These are phyloP conservation scores for Geosmithia morbida DNA, from an alignment of 2,329 filamentous ascomycete species.

Conservation along the genomic window DNA sequence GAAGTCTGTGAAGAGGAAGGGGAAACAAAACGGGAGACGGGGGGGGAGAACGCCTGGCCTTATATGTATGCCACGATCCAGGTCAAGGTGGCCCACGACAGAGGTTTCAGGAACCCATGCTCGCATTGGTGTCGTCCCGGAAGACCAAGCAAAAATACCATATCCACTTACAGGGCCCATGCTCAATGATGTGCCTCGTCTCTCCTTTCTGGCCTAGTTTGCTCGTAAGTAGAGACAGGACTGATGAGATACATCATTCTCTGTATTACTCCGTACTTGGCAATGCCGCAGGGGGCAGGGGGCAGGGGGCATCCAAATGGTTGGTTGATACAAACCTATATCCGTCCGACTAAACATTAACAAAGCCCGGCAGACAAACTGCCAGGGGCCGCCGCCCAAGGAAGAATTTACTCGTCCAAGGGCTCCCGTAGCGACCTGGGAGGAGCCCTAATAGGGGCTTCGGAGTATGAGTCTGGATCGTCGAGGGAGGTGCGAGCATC, in stretches of 20 bases:
- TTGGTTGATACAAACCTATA: neutral
- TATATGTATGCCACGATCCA: constrained; percentile 6
- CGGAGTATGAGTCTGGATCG: constrained; percentile 1
- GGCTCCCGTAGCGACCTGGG: constrained; percentile 13
- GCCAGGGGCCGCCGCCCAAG: neutral
- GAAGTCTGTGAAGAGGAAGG: constrained; percentile 3
- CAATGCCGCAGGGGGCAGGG: neutral
- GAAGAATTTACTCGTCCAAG: neutral
- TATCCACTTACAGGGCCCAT: too few species aligned
- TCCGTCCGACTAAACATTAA: neutral
- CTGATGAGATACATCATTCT: neutral
- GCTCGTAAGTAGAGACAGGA: neutral
- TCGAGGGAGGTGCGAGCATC: neutral
- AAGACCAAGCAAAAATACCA: neutral
- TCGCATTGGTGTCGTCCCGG: neutral
- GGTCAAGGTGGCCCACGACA: neutral
- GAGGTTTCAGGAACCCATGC: constrained; percentile 1
- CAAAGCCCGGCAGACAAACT: neutral
- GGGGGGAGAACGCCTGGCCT: constrained; percentile 3
- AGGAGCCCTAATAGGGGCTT: constrained; percentile 16
- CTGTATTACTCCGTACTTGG: neutral
- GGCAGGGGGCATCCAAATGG: neutral
- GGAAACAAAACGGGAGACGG: constrained; percentile 2
- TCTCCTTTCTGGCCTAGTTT: neutral
- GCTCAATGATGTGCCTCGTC: too few species aligned